Evolutionary conservation across 192 early-diverging fungal species (phyloP), one percentile per base, ranked within the genome.

Genomic region (Coemansia aciculifera): DNA sequence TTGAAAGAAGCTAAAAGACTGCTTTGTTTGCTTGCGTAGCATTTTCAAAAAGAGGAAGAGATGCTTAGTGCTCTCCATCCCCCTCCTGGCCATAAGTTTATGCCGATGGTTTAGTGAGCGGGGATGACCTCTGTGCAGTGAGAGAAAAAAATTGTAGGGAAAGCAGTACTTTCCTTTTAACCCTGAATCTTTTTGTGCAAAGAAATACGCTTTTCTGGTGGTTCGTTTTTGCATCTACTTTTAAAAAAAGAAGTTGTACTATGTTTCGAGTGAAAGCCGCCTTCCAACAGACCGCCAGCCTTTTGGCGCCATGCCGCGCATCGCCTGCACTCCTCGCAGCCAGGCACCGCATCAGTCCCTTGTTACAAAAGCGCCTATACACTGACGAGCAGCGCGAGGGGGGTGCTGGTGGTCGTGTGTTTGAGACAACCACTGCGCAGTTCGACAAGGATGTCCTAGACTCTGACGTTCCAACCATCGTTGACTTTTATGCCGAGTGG

Each of bases 401-500:
- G n/a, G n/a, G n/a, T 2, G 39, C 9, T 3, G 66, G 67, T 3
- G 68, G 68, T 4, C 60, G 46, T 21, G 74, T 69, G 23, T 49
- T 77, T 8, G 87, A 89, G 76, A 88, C 84, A 6, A 87, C 77
- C 3, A 81, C 84, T 12, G 78, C 78, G 15, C 86, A 81, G 39
- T 93, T 93, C 73, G 75, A 86, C 23, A 57, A 67, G 31, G 77
- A 91, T 21, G 79, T 94, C 12, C 62, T 71, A 23, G 66, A 79
- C n/a, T 86, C 90, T 7, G 79, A 87, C 3, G 74, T 88, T 37
- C 91, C 91, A 2, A 86, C 90, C 13, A 66, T 95, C 42, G 94
- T 95, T 15, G 94, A 95, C 57, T 95, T 94, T 73, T 75, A 74
- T 38, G 67, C 61, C 51, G 88, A 89, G 37, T 96, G 94, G 94